These are phyloP conservation scores for Miamiensis avidus DNA, from an alignment of 169 alveolate genomes.

Conservation along the genomic window DNA sequence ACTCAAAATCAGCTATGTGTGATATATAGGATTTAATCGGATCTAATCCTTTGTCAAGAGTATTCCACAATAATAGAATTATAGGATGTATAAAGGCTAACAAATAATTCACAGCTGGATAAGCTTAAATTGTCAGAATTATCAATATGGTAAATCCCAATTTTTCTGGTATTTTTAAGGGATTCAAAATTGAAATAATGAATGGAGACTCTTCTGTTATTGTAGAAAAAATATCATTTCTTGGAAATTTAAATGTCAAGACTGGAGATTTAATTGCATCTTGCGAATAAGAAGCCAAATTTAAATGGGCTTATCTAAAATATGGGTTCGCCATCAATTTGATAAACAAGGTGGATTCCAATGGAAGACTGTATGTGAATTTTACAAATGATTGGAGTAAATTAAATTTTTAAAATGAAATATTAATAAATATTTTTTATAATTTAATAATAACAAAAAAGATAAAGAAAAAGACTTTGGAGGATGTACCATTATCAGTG, in stretches of 20 bases:
- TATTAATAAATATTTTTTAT: too few relatives aligned
- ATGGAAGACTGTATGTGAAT: conserved; percentile 9
- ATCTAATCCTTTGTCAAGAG: background rate
- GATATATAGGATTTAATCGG: conserved; percentile 7
- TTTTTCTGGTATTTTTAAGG: conserved; percentile 14
- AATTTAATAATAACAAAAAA: too few relatives aligned
- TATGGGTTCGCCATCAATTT: conserved; percentile 9
- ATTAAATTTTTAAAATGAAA: too few relatives aligned
- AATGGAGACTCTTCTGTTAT: conserved; percentile 13
- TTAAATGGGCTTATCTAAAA: conserved; percentile 9
- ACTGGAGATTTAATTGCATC: conserved; percentile 2
- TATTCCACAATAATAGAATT: conserved; percentile 6
- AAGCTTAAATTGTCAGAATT: background rate
- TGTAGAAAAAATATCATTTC: conserved; percentile 2
- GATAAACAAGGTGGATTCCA: conserved; percentile 5
- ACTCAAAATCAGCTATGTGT: background rate
- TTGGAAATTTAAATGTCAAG: background rate
- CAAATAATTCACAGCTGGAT: background rate
- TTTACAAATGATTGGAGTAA: conserved; percentile 21
- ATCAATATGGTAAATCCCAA: conserved; percentile 23
- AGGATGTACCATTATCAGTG: background rate
- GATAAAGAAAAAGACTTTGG: too few relatives aligned
- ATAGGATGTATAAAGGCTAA: background rate
- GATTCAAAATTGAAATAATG: conserved; percentile 24
- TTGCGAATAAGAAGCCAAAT: background rate